A percentile compares a stretch with the other conserved stretches of the same genome.
phyloP scores from a whole-genome alignment of 2,329 filamentous ascomycete genomes.

The Calycina marina region DNA sequence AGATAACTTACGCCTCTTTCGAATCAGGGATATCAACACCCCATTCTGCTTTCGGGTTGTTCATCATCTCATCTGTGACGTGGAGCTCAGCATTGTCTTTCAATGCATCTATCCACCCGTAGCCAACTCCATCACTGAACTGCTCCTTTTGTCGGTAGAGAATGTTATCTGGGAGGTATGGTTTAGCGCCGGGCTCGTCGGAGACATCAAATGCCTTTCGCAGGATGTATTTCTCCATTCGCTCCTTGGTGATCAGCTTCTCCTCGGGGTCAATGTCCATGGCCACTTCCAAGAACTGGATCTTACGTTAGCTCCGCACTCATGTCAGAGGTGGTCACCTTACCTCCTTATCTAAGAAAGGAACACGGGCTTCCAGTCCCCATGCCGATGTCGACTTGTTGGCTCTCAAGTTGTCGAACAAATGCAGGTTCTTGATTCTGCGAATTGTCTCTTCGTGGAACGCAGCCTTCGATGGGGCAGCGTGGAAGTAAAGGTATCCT shows the following conservation, averaged over 20 bases:
- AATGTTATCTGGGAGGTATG: constrained; percentile 92
- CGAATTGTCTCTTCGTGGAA: constrained; percentile 93
- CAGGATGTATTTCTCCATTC: constrained; percentile 93
- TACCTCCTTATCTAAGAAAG: constrained; percentile 88
- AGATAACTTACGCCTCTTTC: constrained; percentile 69
- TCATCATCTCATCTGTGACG: constrained; percentile 95
- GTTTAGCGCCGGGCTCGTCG: constrained; percentile 63
- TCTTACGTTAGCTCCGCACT: constrained; percentile 2
- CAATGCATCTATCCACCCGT: constrained; percentile 95
- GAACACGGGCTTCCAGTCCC: constrained; percentile 94
- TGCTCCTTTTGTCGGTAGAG: constrained; percentile 99
- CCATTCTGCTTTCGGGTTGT: constrained; percentile 96
- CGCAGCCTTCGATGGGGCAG: constrained; percentile 75
- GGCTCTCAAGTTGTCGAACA: constrained; percentile 90
- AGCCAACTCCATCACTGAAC: constrained; percentile 96
- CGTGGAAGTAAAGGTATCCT: constrained; percentile 97
- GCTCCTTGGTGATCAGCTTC: constrained; percentile 69
- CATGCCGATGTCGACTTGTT: constrained; percentile 99
- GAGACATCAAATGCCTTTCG: constrained; percentile 94
- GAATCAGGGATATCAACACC: constrained; percentile 81
- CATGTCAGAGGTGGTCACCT: constrained; percentile 11
- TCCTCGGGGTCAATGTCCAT: constrained; percentile 93
- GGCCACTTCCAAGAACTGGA: constrained; percentile 69
- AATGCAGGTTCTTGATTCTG: constrained; percentile 89
- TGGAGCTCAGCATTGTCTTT: constrained; percentile 87